phyloP scores from a whole-genome alignment of 1,284 basidiomycete genomes.

The Cerrena zonata region DNA sequence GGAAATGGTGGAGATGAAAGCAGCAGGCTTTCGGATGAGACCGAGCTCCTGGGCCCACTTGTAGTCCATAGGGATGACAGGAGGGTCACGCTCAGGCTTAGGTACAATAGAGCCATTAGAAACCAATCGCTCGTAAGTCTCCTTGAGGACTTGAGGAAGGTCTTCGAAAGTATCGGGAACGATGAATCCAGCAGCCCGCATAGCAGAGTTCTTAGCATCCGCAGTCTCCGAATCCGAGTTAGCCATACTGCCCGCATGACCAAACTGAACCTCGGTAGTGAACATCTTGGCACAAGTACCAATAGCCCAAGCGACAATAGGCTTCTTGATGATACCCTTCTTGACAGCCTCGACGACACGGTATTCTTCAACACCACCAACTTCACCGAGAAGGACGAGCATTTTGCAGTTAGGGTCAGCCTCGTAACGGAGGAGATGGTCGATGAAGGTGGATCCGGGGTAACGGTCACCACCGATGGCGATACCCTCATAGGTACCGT shows the following conservation, averaged over 20 bases:
- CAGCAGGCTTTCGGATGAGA: conserved; percentile 95
- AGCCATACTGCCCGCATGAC: conserved; percentile 96
- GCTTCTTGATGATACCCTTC: conserved; percentile 90
- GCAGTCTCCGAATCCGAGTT: conserved; percentile 97
- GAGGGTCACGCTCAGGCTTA: conserved; percentile 81
- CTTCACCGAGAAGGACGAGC: conserved; percentile 96
- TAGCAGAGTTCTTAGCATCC: conserved; percentile 93
- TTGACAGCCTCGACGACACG: conserved; percentile 98
- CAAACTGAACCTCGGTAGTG: conserved; percentile 97
- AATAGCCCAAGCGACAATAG: conserved; percentile 98
- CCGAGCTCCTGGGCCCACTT: conserved; percentile 99
- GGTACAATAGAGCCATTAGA: conserved; percentile 64
- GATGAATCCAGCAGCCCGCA: conserved; percentile 92
- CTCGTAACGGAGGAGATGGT: conserved; percentile 97
- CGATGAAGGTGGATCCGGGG: conserved; percentile 97
- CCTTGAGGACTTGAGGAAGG: conserved; percentile 78
- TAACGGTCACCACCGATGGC: conserved; percentile 99
- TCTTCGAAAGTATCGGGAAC: conserved; percentile 98
- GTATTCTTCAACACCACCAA: conserved; percentile 98
- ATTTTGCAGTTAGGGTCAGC: conserved; percentile 97
- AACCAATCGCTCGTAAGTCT: conserved; percentile 84
- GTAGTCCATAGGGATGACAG: conserved; percentile 99
- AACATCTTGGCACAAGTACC: conserved; percentile 99
- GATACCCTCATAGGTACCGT: conserved; percentile 99
- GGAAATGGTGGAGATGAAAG: conserved; percentile 99